Evolutionary conservation across 495 filamentous ascomycete species (phyloP).

Genomic region (Trichoderma erinaceum): DNA sequence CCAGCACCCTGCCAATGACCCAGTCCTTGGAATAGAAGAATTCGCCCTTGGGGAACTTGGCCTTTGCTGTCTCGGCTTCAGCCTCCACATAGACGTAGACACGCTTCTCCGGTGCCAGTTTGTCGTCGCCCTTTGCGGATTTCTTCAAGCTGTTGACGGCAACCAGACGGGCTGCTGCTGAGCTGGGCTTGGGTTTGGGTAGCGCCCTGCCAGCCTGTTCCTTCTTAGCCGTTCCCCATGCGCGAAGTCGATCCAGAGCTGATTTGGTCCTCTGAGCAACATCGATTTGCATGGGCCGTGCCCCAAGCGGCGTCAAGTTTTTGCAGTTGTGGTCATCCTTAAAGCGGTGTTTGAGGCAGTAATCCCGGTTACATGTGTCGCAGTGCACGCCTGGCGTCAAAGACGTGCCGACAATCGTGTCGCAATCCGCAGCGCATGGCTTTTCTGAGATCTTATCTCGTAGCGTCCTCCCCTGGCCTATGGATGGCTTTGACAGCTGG

Average conservation of each 20-base stretch:
- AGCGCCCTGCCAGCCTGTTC: slow-evolving; percentile 40
- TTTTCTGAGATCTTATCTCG: slow-evolving; percentile 38
- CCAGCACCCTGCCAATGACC: slow-evolving; percentile 82
- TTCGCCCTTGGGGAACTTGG: slow-evolving; percentile 67
- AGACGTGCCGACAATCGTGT: slow-evolving; percentile 76
- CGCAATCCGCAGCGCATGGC: slow-evolving; percentile 70
- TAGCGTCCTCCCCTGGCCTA: slow-evolving; percentile 39
- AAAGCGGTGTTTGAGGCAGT: slow-evolving; percentile 89
- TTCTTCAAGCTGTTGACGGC: slow-evolving; percentile 73
- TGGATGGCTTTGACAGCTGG: slow-evolving; percentile 38
- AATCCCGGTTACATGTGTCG: slow-evolving; percentile 68
- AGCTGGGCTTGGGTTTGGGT: slow-evolving; percentile 55
- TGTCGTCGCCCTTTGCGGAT: slow-evolving; percentile 80
- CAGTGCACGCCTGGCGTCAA: slow-evolving; percentile 77
- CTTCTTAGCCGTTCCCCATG: slow-evolving; percentile 46
- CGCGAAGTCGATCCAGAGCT: slow-evolving; percentile 61
- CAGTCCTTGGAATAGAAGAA: slow-evolving; percentile 83
- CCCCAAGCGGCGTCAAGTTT: slow-evolving; percentile 58
- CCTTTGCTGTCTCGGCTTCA: slow-evolving; percentile 67
- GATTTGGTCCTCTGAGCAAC: slow-evolving; percentile 46
- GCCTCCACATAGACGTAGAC: slow-evolving; percentile 84
- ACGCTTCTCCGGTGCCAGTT: slow-evolving; percentile 69
- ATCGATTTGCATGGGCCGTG: slow-evolving; percentile 38
- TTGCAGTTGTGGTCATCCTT: slow-evolving; percentile 82
- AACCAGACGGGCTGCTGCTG: slow-evolving; percentile 50